phyloP scores from a whole-genome alignment of 169 alveolate genomes.

The Prorocentrum cordatum region DNA sequence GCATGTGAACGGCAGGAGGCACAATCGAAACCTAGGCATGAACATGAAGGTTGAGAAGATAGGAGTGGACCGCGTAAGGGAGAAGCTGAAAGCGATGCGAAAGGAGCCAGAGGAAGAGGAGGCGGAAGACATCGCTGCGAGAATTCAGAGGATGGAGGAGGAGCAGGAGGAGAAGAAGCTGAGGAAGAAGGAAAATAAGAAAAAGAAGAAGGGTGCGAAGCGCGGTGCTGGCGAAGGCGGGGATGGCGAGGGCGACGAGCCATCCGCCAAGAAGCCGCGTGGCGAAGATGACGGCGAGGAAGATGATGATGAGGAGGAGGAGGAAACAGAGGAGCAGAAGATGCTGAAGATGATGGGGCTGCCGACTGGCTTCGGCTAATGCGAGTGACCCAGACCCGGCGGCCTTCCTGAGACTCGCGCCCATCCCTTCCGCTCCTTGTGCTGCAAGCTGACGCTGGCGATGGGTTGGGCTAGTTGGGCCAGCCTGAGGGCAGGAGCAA shows the following conservation, averaged over 20 bases:
- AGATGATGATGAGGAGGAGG: no score
- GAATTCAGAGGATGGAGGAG: slow-evolving; percentile 39
- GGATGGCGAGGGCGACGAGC: not conserved
- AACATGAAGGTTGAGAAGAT: slow-evolving; percentile 63
- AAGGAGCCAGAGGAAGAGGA: not conserved
- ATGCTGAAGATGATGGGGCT: slow-evolving; percentile 60
- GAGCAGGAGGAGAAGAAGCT: slow-evolving; percentile 54
- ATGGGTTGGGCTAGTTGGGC: no score
- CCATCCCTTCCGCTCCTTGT: no score
- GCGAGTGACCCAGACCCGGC: no score
- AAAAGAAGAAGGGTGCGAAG: not conserved
- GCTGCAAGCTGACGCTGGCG: no score
- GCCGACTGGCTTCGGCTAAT: slow-evolving; percentile 23
- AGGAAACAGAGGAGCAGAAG: slow-evolving; percentile 13
- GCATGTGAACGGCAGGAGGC: slow-evolving; percentile 61
- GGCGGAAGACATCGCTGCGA: slow-evolving; percentile 46
- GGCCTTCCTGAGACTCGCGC: no score
- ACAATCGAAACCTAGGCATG: slow-evolving; percentile 61
- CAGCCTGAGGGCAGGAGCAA: no score
- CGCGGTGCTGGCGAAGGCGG: not conserved
- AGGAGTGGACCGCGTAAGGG: slow-evolving; percentile 46
- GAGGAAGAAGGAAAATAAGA: slow-evolving; percentile 33
- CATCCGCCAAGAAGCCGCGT: not conserved
- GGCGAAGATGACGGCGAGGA: not conserved
- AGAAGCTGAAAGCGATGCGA: not conserved